These are phyloP conservation scores for Euphorbia pulcherrima DNA, from an alignment of 345 rosid genomes.

Conservation along the genomic window DNA sequence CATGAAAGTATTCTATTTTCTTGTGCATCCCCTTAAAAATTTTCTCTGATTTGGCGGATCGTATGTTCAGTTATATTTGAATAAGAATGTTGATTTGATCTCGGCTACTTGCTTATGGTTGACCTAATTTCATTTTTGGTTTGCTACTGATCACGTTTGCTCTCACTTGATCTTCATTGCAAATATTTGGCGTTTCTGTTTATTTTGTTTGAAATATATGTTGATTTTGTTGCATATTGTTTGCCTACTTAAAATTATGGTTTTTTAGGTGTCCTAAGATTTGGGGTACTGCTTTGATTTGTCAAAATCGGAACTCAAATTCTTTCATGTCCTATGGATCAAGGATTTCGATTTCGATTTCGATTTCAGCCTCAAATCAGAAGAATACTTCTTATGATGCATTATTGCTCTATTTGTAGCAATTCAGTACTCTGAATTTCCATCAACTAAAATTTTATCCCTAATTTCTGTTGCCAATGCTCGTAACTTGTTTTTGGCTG, in stretches of 20 bases:
- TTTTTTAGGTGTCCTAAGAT: neutral
- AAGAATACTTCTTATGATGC: slow-evolving; percentile 44
- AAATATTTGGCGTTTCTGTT: no score
- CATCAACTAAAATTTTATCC: slow-evolving; percentile 40
- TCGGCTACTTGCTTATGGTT: no score
- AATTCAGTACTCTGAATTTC: slow-evolving; percentile 57
- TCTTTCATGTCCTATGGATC: slow-evolving; percentile 38
- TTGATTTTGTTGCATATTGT: neutral
- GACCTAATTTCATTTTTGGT: no score
- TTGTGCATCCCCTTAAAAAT: no score
- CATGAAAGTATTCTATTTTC: no score
- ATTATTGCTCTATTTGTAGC: slow-evolving; percentile 30
- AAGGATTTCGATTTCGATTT: slow-evolving; percentile 37
- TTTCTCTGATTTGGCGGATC: no score
- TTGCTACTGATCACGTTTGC: no score
- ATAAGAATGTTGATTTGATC: no score
- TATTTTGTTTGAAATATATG: no score
- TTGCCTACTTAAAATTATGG: neutral
- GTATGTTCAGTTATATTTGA: no score
- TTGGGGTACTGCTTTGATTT: neutral
- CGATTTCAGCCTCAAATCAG: slow-evolving; percentile 37
- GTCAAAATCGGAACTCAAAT: neutral
- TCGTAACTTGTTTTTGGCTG: slow-evolving; percentile 8
- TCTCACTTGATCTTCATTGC: no score
- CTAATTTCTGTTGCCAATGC: slow-evolving; percentile 37